Percentiles rank a stretch among this genome's conserved stretches.
These are phyloP conservation scores for Colletotrichum tropicale DNA, from an alignment of 2,329 filamentous ascomycete genomes.

Conservation along the genomic window DNA sequence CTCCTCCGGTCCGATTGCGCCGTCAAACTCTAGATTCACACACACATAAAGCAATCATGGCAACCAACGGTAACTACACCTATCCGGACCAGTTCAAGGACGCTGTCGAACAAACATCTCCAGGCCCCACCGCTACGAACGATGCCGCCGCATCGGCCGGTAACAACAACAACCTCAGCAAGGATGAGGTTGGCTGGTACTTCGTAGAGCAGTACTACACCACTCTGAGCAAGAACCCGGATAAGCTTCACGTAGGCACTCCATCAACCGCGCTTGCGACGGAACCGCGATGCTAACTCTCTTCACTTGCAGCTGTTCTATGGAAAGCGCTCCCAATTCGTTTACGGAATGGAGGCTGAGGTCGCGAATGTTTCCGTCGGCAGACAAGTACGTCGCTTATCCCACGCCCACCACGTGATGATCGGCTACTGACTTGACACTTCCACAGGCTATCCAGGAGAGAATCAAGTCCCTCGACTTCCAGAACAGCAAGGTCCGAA, in stretches of 20 bases:
- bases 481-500: conserved; percentile 97
- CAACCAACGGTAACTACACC: conserved; percentile 61
- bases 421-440: conserved; percentile 5
- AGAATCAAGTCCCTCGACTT: conserved; percentile 93
- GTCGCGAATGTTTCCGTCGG: conserved; percentile 86
- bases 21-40: not conserved
- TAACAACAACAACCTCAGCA: conserved; percentile 60
- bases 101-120: conserved; percentile 41
- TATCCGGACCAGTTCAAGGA: conserved; percentile 48
- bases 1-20: conserved; percentile 14
- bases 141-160: conserved; percentile 32
- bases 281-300: not conserved
- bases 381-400: conserved; percentile 70
- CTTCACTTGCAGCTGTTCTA: conserved; percentile 77
- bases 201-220: conserved; percentile 99
- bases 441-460: conserved; percentile 81
- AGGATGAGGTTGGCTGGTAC: conserved; percentile 98
- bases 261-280: not conserved
- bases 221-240: conserved; percentile 90
- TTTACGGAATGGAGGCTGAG: conserved; percentile 90
- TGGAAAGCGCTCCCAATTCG: conserved; percentile 93
- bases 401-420: not conserved
- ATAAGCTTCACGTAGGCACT: conserved; percentile 80
- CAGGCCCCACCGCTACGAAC: conserved; percentile 37
- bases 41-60: conserved; percentile 43